Evolutionary conservation across 1,284 basidiomycete genomes (phyloP), one percentile per base, ranked within the genome.

Genomic region (Ceratobasidium theobromae): DNA sequence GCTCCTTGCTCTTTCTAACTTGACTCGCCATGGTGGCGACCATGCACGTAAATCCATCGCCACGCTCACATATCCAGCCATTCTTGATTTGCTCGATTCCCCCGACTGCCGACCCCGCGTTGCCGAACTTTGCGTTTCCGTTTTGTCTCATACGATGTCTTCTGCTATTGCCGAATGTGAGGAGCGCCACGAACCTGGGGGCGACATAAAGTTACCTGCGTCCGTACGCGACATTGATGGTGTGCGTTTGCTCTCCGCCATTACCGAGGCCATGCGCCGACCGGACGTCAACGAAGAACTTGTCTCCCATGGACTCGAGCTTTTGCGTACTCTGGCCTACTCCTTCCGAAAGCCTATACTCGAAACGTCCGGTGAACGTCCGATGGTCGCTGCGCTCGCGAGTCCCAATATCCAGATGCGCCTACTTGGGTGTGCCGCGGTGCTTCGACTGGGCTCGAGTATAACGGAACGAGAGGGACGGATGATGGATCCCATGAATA

Each of bases 1-100:
- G 16, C 40, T 64, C 1, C 53, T 64, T 27, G 60, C 60, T 14
- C 51, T 64, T 9, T 64, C 60, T 12, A 64, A 41, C 49, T 14
- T 64, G 2, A 64, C 60, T 5, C 60, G 53, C 40, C 60, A 64
- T 45, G 60, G 49, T 12, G 60, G 60, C 27, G 12, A n/a, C 6
- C 30, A 41, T 30, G 60, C 60, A 30, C 60, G 60, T 27, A 25
- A 32, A 27, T 32, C 41, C 9, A 64, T 64, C 18, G 60, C 60
- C 4, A 28, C 28, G 12, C 49, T 53, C 21, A 64, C 60, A 1
- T 40, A 35, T 16, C 27, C 60, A 11, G 51, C 49, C 11, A 38
- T 64, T 4, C 14, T 64, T n/a, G 60, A 64, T 9, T n/a, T 64
- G 14, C 35, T 64, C 18, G 60, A 48, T 14, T 35, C 40, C 5